These are phyloP conservation scores for Avena eriantha DNA, from an alignment of 176 grass and related monocot genomes.

Conservation along the genomic window DNA sequence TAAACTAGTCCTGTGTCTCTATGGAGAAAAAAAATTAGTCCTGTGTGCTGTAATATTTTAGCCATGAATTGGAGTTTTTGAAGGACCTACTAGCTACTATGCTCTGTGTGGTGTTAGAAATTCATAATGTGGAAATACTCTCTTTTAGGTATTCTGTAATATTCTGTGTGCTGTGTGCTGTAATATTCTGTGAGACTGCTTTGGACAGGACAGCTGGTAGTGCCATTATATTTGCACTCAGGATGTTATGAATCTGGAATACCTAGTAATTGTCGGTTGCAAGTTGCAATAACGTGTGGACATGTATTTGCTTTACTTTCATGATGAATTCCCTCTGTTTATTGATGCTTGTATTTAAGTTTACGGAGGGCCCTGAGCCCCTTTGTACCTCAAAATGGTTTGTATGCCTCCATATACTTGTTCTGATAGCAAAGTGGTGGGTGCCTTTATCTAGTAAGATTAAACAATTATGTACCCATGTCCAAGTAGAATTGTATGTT, in stretches of 20 bases:
- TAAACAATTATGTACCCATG: no score
- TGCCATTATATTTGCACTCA: background rate
- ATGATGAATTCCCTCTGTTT: background rate
- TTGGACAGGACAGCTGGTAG: background rate
- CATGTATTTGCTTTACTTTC: background rate
- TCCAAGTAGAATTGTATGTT: background rate
- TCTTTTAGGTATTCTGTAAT: background rate
- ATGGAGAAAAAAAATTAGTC: background rate
- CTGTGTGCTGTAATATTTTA: background rate
- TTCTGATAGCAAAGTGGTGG: background rate
- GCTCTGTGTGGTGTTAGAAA: background rate
- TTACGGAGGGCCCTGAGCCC: background rate
- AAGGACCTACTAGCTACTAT: background rate
- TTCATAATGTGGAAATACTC: background rate
- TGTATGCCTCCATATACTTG: background rate
- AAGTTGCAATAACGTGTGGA: background rate
- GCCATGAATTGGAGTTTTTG: background rate
- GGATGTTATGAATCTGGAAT: background rate
- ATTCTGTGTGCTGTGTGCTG: no score
- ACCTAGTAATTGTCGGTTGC: background rate
- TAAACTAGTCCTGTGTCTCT: background rate
- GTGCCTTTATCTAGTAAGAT: background rate
- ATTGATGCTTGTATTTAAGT: background rate
- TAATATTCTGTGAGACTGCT: background rate
- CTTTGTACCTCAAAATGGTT: background rate